Evolutionary conservation across 306 rosid genomes (phyloP).

Genomic region (Geum urbanum): DNA sequence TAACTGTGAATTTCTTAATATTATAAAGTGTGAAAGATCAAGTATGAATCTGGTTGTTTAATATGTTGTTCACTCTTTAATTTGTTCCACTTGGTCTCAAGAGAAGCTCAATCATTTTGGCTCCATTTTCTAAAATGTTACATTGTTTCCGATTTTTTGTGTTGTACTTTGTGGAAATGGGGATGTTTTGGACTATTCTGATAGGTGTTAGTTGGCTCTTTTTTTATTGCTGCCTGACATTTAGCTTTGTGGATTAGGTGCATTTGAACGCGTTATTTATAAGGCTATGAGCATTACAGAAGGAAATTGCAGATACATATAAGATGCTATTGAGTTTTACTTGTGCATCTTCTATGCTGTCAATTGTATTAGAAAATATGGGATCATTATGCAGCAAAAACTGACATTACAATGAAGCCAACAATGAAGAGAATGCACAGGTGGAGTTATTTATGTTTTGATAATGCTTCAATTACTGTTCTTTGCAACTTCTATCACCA

Average conservation of each 20-base stretch:
- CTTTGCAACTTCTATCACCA: background rate
- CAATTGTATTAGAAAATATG: slow-evolving; percentile 63
- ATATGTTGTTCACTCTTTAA: background rate
- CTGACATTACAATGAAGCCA: slow-evolving; percentile 62
- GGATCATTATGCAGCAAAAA: slow-evolving; percentile 90
- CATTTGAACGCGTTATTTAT: slow-evolving; percentile 25
- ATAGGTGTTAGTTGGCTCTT: background rate
- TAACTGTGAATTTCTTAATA: background rate
- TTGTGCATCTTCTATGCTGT: slow-evolving; percentile 71
- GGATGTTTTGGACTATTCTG: background rate
- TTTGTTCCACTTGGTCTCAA: background rate
- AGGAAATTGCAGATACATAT: slow-evolving; percentile 29
- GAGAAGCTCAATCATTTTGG: background rate
- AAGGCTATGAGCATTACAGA: slow-evolving; percentile 20
- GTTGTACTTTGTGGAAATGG: background rate
- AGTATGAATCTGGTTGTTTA: slow-evolving; percentile 2
- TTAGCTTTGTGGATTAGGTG: slow-evolving; percentile 39
- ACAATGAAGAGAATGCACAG: slow-evolving; percentile 77
- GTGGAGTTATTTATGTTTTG: slow-evolving; percentile 24
- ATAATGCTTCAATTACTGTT: background rate
- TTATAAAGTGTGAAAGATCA: too few relatives aligned
- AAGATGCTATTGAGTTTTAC: slow-evolving; percentile 45
- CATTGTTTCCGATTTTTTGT: background rate
- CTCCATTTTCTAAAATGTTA: background rate
- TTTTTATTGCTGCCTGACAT: slow-evolving; percentile 23